Base-by-base conservation (phyloP, 2,329 filamentous ascomycete genomes). In the Didymella segeticola region DNA sequence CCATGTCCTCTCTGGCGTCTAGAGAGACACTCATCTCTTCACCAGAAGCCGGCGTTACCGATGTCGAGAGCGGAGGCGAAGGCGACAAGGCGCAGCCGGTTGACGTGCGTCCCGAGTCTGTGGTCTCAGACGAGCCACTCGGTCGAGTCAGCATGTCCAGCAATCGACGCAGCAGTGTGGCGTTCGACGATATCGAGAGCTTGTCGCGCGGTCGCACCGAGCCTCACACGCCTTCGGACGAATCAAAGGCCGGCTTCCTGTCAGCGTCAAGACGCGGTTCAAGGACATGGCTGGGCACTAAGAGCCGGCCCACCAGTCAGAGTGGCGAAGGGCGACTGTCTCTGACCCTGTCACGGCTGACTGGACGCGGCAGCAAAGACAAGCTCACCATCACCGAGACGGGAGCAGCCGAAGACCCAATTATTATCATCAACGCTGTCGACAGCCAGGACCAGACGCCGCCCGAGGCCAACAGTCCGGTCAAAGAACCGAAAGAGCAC, bases 211-310 rank as follows among this genome's bases (percentile, higher is more conserved):
- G 67, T 15, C 66, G 68, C 17, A 72, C 71, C 2, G 66, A 63
- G 26, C 73, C 78, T 1, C 64, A 74, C 3, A 82, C 79, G 2
- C 79, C 79, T 2, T 34, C 51, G 3, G 79, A 79, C 20, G 79
- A 81, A 26, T 69, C 74, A 7, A 70, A 68, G 43, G 29, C 55
- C 7, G 62, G 64, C 15, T 74, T 75, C 45, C 47, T 74, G 17
- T 70, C 68, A 26, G 56, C 64, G 8, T 73, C 70, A 14, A 62
- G 70, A n/a, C 71, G 71, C 14, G 61, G 67, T 22, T 74, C 69
- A 11, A 68, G 68, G 26, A 66, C 61, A 23, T 70, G 63, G 64
- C 60, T 71, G 31, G 55, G 59, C 10, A 62, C 56, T 30, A 78
- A 75, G 56, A 78, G 74, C 47, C 71, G 78, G 7, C 76, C 79